Evolutionary conservation across 129 eudicot genomes (phyloP).

Genomic region (Escallonia herrerae): DNA sequence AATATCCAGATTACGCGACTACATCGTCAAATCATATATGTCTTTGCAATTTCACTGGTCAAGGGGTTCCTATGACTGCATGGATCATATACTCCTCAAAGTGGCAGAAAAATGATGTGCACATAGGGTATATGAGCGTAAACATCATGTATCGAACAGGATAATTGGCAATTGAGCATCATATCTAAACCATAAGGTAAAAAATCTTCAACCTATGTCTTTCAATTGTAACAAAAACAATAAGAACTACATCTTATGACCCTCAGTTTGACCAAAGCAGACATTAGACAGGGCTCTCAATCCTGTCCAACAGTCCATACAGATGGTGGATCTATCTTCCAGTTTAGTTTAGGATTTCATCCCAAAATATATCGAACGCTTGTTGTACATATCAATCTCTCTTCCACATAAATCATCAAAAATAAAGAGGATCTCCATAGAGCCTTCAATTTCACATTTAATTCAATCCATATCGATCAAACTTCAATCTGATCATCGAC

Average conservation of each 20-base stretch:
- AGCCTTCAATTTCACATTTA: conserved; percentile 9
- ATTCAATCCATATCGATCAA: conserved; percentile 4
- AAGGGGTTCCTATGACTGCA: too few relatives aligned
- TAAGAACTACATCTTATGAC: background rate
- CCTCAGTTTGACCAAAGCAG: too few relatives aligned
- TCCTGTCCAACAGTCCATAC: too few relatives aligned
- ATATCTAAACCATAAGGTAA: background rate
- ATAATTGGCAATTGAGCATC: background rate
- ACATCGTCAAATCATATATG: too few relatives aligned
- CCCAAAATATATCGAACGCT: conserved; percentile 23
- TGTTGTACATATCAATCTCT: background rate
- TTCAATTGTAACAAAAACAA: background rate
- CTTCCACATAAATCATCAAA: conserved; percentile 7
- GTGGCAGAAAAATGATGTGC: too few relatives aligned
- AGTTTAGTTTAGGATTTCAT: background rate
- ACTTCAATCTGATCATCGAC: background rate
- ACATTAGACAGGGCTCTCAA: too few relatives aligned
- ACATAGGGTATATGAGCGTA: too few relatives aligned
- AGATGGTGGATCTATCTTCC: too few relatives aligned
- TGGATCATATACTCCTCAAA: too few relatives aligned
- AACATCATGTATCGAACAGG: too few relatives aligned
- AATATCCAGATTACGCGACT: too few relatives aligned
- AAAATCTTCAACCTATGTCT: background rate
- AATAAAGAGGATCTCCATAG: conserved; percentile 12
- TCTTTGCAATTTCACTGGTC: too few relatives aligned